Base-by-base conservation (phyloP, 2,329 filamentous ascomycete species). In the Clarireedia hainanense region DNA sequence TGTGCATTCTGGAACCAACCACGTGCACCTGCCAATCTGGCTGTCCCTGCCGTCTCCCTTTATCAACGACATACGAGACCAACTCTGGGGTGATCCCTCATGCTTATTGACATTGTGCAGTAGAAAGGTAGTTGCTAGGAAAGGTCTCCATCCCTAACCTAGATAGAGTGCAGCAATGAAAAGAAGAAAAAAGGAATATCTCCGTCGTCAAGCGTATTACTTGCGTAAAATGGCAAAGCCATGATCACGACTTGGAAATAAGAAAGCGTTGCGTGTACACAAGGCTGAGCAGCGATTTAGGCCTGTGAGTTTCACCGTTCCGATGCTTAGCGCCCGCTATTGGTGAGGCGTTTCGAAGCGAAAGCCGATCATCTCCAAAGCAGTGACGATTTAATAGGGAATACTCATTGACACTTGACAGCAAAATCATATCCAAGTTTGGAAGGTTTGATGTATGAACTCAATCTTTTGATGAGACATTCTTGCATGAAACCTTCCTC, bases 351-450 rank as follows among this genome's bases (percentile, higher is more conserved):
- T 47, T 47, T 47, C 43, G 43, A 47, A 47, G 43, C 43, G 43
- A 47, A 47, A 47, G 24, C 40, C 23, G 43, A 47, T 47, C 43
- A 10, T 26, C 42, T 26, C 20, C 24, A 23, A 24, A 47, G 43
- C 15, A 55, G 46, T 55, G 46, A 55, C 46, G 37, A 26, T 55
- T 55, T 50, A 46, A 46, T 42, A 55, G 24, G 46, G 23, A 54
- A 54, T 23, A 43, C 23, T 48, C 47, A 39, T 48, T 50, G 9
- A 45, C 47, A 45, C 39, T 55, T 20, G 39, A 37, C 23, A 34
- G 34, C 37, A 55, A 27, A 50, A 40, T 24, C 17, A 27, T 46
- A 24, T 17, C 12, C 17, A 45, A 15, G 20, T 24, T 37, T 15
- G 23, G 47, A 40, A 20, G 15, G 15, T 7, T 43, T 45, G 20